Percentiles rank a stretch among this genome's conserved stretches.
Conservation (phyloP, 129 eudicot species). For the Flaveria trinervia region DNA sequence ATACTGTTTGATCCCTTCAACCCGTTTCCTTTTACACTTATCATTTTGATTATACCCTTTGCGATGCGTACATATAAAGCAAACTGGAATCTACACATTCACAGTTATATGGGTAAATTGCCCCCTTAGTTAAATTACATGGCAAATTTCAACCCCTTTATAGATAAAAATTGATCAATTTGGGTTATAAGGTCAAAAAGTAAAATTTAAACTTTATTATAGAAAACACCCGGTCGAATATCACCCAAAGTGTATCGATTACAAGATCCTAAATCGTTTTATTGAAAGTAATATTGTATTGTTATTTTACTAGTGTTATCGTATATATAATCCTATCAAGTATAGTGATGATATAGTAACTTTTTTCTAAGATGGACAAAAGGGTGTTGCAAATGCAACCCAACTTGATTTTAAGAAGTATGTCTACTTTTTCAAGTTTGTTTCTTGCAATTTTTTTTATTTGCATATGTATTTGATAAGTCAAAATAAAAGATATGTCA, state of each 20-base stretch:
- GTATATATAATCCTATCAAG: neutral
- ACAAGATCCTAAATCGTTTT: neutral
- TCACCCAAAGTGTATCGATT: too few species aligned
- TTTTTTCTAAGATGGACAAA: neutral
- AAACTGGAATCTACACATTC: neutral
- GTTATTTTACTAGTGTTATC: neutral
- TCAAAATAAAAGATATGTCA: conserved; percentile 16
- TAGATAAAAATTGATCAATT: too few species aligned
- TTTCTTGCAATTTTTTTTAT: neutral
- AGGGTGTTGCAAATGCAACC: neutral
- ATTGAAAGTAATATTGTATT: too few species aligned
- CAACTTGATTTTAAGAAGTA: neutral
- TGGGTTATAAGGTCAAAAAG: too few species aligned
- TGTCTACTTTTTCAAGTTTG: neutral
- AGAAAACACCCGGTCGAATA: too few species aligned
- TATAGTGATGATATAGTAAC: neutral
- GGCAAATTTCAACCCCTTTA: too few species aligned
- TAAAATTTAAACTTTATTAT: too few species aligned
- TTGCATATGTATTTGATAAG: neutral
- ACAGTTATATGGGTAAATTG: neutral
- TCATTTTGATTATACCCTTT: neutral
- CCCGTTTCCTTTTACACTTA: neutral
- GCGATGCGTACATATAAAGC: neutral
- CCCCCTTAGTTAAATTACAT: neutral
- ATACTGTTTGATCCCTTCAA: neutral